Base-by-base conservation (phyloP, 2,329 filamentous ascomycete genomes). In the Raffaelea ambrosiae region DNA sequence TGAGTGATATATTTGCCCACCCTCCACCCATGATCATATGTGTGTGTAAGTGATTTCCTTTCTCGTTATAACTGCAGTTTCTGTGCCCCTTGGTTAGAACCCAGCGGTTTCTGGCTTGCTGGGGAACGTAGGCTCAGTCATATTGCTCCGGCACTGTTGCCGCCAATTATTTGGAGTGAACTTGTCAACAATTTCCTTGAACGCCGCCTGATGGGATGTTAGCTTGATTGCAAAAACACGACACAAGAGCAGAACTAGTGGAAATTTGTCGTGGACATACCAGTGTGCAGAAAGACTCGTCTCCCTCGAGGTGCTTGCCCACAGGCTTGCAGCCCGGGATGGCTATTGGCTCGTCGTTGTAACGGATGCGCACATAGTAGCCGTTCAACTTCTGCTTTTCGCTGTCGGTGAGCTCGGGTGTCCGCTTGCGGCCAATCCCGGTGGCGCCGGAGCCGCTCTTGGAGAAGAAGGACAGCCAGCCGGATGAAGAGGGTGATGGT, bases 121-220 rank as follows among this genome's bases (percentile, higher is more conserved):
- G 1, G 76, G 74, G 49, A 77, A 69, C 2, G 66, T 63, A 0
- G 74, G 65, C 9, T 59, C 63, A 21, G 64, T 62, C 18, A 67
- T 54, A 51, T 74, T 73, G 41, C 61, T 54, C n/a, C 65, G 66
- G 55, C 77, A 81, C 51, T 78, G 66, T 20, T 67, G 60, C 54
- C 68, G 76, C 91, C 90, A 97, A 62, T 89, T 77, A 50, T 70
- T 70, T 0, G 93, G 93, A 1, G 88, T 93, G 61, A 86, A 94
- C 59, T 88, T 88, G 66, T 97, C 91, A 3, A 93, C 88, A 48
- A 96, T 87, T 45, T 79, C 72, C 66, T 97, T 97, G 73, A 98
- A 98, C 0, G 91, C 88, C 48, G 85, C 80, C 82, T 87, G 51
- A 46, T 11, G 51, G 46, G 3, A 4, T 26, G 44, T 53, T 38